Evolutionary conservation across 306 rosid genomes (phyloP).

Genomic region (Astragalus glycyphyllos): DNA sequence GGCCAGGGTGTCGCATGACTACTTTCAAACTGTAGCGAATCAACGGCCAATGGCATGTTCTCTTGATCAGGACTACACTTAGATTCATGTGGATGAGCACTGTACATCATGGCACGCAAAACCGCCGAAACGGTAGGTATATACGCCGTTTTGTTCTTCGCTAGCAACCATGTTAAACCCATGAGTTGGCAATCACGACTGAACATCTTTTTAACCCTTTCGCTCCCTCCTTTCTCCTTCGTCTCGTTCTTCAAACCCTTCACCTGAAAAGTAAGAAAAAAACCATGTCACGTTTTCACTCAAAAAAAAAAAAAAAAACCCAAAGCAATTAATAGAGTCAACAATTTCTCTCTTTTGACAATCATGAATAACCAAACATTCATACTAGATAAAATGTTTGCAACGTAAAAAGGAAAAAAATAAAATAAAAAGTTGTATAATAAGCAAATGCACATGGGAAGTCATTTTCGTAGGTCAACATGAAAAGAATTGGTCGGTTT

Average conservation of each 20-base stretch:
- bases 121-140: constrained; percentile 98
- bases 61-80: constrained; percentile 97
- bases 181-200: constrained; percentile 90
- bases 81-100: constrained; percentile 77
- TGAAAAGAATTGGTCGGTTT: not conserved
- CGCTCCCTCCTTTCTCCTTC: constrained; percentile 50
- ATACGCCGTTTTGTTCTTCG: constrained; percentile 86
- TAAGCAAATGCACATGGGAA: constrained; percentile 27
- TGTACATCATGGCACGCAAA: constrained; percentile 91
- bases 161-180: constrained; percentile 95
- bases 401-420: not conserved
- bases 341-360: not conserved
- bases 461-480: constrained; percentile 38
- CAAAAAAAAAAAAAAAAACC: too few relatives aligned
- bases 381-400: not conserved
- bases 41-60: constrained; percentile 99
- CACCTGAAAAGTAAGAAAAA: constrained; percentile 45
- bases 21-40: constrained; percentile 77
- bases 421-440: constrained; percentile 3
- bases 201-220: constrained; percentile 82
- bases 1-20: constrained; percentile 52
- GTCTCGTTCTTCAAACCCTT: constrained; percentile 64
- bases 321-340: too few relatives aligned
- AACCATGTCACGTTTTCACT: not conserved
- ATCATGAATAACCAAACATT: not conserved